phyloP scores from a whole-genome alignment of 441 rosid genomes.

The Erodium chrysanthum region DNA sequence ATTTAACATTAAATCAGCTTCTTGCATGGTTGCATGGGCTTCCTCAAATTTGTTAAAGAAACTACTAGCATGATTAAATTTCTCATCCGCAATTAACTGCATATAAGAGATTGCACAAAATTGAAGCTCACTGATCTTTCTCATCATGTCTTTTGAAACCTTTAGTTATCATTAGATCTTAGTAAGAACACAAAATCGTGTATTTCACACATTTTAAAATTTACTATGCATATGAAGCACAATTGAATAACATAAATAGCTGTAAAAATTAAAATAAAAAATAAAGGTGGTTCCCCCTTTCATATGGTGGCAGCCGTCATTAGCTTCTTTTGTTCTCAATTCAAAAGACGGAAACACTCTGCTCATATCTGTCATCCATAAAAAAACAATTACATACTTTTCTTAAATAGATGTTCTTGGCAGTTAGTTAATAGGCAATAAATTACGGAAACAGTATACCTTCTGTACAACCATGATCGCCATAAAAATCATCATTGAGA shows the following conservation, averaged over 20 bases:
- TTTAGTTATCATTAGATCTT: neutral
- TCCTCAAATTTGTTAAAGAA: slow-evolving; percentile 63
- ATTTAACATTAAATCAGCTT: slow-evolving; percentile 64
- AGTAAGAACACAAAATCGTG: neutral
- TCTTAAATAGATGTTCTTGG: slow-evolving; percentile 11
- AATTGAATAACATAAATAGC: neutral
- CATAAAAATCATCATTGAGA: slow-evolving; percentile 22
- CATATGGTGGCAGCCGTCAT: slow-evolving; percentile 23
- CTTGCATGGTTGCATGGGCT: slow-evolving; percentile 59
- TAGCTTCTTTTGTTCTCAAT: slow-evolving; percentile 25
- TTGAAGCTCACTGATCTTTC: slow-evolving; percentile 18
- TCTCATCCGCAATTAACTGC: slow-evolving; percentile 35
- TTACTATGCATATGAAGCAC: neutral
- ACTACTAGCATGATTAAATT: slow-evolving; percentile 30
- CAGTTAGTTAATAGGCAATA: slow-evolving; percentile 15
- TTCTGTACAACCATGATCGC: slow-evolving; percentile 22
- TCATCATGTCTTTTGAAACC: neutral
- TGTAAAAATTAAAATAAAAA: neutral
- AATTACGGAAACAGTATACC: slow-evolving; percentile 32
- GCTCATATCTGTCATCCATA: slow-evolving; percentile 35
- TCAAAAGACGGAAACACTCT: slow-evolving; percentile 26
- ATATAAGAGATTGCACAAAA: slow-evolving; percentile 23
- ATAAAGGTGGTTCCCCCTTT: slow-evolving; percentile 29
- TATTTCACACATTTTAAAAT: neutral
- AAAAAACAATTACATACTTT: slow-evolving; percentile 20